These are phyloP conservation scores for Escovopsis sp. DNA, from an alignment of 2,329 filamentous ascomycete species.

Conservation along the genomic window DNA sequence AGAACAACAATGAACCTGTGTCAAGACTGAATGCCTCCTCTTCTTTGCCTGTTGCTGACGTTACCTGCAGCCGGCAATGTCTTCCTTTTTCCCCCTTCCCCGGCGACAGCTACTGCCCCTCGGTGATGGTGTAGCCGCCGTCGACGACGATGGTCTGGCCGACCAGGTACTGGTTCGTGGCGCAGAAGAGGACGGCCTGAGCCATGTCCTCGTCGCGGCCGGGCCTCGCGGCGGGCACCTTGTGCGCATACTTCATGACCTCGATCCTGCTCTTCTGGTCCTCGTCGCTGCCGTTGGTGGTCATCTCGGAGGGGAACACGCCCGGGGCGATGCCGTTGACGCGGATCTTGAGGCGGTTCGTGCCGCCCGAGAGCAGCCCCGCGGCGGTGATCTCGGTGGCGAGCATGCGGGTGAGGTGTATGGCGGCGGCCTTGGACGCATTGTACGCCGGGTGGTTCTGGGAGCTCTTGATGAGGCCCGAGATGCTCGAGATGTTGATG, in stretches of 20 bases:
- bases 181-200: slow-evolving; percentile 43
- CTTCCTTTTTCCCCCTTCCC: no score
- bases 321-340: slow-evolving; percentile 61
- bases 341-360: slow-evolving; percentile 39
- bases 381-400: slow-evolving; percentile 43
- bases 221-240: slow-evolving; percentile 52
- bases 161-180: slow-evolving; percentile 27
- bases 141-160: slow-evolving; percentile 28
- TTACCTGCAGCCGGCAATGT: no score
- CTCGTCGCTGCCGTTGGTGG: slow-evolving; percentile 31
- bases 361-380: slow-evolving; percentile 11
- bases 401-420: slow-evolving; percentile 49
- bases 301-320: slow-evolving; percentile 59
- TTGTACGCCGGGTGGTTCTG: slow-evolving; percentile 54
- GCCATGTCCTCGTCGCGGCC: slow-evolving; percentile 58
- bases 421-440: slow-evolving; percentile 46
- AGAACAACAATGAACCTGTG: no score
- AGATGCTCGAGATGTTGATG: slow-evolving; percentile 54
- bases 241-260: slow-evolving; percentile 33
- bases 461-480: slow-evolving; percentile 44
- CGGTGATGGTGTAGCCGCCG: slow-evolving; percentile 26
- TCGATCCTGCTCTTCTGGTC: slow-evolving; percentile 43
- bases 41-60: no score
- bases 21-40: no score
- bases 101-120: slow-evolving; percentile 16